Base-by-base conservation (phyloP, 148 eudicot genomes). In the Limonium bicolor region DNA sequence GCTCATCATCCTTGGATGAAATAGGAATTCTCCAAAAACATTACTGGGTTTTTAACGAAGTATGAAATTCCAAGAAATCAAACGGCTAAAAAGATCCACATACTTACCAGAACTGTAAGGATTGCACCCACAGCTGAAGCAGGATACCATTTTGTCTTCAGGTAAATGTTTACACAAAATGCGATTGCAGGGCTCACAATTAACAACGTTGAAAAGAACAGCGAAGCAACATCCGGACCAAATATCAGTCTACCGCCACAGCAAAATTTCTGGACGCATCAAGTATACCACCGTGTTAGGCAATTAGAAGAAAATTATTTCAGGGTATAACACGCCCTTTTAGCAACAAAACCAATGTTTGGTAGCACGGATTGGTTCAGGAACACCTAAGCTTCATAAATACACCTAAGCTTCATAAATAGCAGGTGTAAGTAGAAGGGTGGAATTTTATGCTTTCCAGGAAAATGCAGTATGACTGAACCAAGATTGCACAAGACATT, bases 161-260 rank as follows among this genome's bases (percentile, higher is more conserved):
- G 22, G 27, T 50, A 76, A 29, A 67, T 51, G 59, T 82, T 79
- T 44, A 69, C 37, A 52, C 82, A 82, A 44, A 87, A 87, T 17
- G 72, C 58, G 52, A 77, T 9, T 14, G 80, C 82, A 34, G 96
- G 96, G 41, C 62, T 82, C 7, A 60, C 83, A 62, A 87, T 73
- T 38, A 87, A 70, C 56, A 76, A 28, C n/a, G 73, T 67, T 14
- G 96, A 66, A 19, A 87, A 31, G 36, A 71, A 61, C 49, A 87
- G 61, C 39, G 96, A 79, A 37, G 63, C 64, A 32, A 61, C 90
- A 59, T 87, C 94, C 2, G 96, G 96, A 59, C 94, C 96, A 58
- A 87, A 87, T 54, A 87, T 57, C 41, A 87, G 55, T 66, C 94
- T 79, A 60, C 96, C 96, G 24, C 82, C 78, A 38, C 67, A 71